Percentiles rank a stretch among this genome's conserved stretches.
Conservation (phyloP, 2,329 filamentous ascomycete species). For the Keithomyces neogunnii region DNA sequence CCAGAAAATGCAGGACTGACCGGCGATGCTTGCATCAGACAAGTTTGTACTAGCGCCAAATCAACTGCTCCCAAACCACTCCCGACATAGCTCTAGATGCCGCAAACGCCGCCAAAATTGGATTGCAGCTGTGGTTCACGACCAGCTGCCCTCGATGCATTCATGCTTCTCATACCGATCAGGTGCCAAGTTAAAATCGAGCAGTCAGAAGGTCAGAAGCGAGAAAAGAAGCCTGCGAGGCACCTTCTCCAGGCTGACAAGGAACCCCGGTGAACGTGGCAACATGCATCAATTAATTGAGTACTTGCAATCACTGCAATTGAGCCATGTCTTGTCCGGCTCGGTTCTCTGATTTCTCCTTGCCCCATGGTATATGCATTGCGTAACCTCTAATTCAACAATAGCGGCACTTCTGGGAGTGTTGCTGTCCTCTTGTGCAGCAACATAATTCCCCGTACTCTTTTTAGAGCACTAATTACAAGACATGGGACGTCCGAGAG, state of each 20-base stretch:
- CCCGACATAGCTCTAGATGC: too few species aligned
- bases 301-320: background rate
- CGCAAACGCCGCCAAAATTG: too few species aligned
- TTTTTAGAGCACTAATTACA: background rate
- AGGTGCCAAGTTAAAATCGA: background rate
- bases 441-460: background rate
- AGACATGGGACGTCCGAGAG: background rate
- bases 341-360: background rate
- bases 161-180: background rate
- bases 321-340: background rate
- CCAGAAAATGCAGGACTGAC: background rate
- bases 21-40: too few species aligned
- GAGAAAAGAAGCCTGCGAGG: too few species aligned
- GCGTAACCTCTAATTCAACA: background rate
- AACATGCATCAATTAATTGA: background rate
- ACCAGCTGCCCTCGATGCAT: background rate
- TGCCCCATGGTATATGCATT: background rate
- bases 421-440: background rate
- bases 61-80: background rate
- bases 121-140: background rate
- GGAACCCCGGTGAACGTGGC: too few species aligned
- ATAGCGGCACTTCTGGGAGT: background rate
- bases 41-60: background rate
- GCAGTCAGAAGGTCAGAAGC: too few species aligned
- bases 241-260: too few species aligned